Percentiles rank a stretch among this genome's conserved stretches.
Conservation (phyloP, 2,329 filamentous ascomycete genomes). For the Nannizziopsis arthrosporioides region DNA sequence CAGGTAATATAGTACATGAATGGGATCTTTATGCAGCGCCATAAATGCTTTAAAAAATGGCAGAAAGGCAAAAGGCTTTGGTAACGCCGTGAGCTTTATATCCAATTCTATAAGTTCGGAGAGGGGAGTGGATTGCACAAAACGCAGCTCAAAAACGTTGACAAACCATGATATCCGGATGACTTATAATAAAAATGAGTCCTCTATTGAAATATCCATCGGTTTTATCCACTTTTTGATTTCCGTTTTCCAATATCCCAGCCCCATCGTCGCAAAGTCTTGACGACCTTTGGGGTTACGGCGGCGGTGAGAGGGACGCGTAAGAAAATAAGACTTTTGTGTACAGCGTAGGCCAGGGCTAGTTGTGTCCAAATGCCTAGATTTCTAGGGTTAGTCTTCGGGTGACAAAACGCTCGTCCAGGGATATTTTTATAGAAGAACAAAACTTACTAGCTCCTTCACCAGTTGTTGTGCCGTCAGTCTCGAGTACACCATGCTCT, state of each 20-base stretch:
- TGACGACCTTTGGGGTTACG: slow-evolving; percentile 88
- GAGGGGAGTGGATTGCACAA: no score
- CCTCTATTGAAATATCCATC: no score
- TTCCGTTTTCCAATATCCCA: slow-evolving; percentile 75
- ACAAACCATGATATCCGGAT: no score
- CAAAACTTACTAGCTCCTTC: slow-evolving; percentile 14
- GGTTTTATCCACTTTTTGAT: slow-evolving; percentile 3
- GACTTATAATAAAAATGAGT: no score
- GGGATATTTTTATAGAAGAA: not conserved
- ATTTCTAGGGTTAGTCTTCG: slow-evolving; percentile 1
- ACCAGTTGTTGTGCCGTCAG: slow-evolving; percentile 3
- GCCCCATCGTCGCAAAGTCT: slow-evolving; percentile 72
- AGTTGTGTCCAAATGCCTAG: slow-evolving; percentile 69
- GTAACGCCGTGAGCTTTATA: no score
- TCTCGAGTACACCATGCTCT: slow-evolving; percentile 5
- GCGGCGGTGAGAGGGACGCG: slow-evolving; percentile 87
- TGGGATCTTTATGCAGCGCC: no score
- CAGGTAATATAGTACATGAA: no score
- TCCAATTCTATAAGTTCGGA: no score
- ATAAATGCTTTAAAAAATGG: no score
- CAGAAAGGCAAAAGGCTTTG: no score
- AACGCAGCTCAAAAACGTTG: no score
- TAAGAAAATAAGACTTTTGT: slow-evolving; percentile 95
- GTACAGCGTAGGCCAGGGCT: slow-evolving; percentile 86
- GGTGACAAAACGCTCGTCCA: not conserved